These are phyloP conservation scores for Auriculariales sp. DNA, from an alignment of 768 basidiomycete species.

Conservation along the genomic window DNA sequence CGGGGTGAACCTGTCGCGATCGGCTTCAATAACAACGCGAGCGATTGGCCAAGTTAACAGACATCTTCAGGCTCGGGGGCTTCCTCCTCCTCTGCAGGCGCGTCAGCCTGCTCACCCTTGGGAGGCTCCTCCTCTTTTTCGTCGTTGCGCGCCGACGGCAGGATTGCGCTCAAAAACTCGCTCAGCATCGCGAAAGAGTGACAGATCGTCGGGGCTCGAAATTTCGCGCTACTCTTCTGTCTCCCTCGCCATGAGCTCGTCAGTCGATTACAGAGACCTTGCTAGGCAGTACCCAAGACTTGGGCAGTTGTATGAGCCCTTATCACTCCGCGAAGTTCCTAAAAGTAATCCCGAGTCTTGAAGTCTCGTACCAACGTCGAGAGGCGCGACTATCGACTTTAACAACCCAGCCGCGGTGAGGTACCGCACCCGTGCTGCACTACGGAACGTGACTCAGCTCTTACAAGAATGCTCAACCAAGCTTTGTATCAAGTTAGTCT, in stretches of 20 bases:
- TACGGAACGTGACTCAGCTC: conserved; percentile 3
- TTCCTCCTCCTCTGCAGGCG: conserved; percentile 21
- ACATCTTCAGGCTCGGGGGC: conserved; percentile 72
- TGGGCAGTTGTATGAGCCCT: conserved; percentile 37
- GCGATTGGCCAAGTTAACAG: conserved; percentile 18
- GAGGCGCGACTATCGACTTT: conserved; percentile 50
- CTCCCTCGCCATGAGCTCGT: too few species aligned
- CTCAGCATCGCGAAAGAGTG: conserved; percentile 1
- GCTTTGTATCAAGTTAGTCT: conserved; percentile 70
- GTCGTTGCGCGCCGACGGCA: conserved; percentile 30
- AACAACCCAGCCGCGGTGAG: conserved; percentile 55
- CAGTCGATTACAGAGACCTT: too few species aligned
- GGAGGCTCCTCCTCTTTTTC: conserved; percentile 10
- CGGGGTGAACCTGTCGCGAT: conserved; percentile 44
- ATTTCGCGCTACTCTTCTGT: too few species aligned
- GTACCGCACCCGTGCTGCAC: conserved; percentile 20
- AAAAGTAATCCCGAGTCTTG: not conserved
- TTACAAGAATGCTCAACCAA: conserved; percentile 55
- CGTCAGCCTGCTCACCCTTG: conserved; percentile 19
- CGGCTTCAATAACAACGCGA: not conserved
- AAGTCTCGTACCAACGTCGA: conserved; percentile 14
- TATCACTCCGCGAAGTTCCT: not conserved
- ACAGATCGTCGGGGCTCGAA: too few species aligned
- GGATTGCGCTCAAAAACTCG: conserved; percentile 12
- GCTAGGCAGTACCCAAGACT: conserved; percentile 48